phyloP scores from a whole-genome alignment of 2,329 filamentous ascomycete species.

The Capronia epimyces region DNA sequence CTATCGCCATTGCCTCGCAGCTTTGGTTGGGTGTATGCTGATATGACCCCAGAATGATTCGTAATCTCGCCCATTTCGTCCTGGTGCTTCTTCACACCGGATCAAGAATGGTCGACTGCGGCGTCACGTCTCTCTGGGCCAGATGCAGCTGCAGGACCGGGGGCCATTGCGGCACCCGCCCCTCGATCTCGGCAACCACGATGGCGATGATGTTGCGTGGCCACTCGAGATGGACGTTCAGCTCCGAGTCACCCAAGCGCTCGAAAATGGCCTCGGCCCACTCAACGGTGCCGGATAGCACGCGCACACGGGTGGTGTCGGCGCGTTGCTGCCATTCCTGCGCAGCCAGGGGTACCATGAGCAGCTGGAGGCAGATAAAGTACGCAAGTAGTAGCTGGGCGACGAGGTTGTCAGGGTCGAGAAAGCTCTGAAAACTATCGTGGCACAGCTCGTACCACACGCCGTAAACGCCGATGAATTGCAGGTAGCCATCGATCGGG shows the following conservation, averaged over 20 bases:
- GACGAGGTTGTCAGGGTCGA: slow-evolving; percentile 39
- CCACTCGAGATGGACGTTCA: slow-evolving; percentile 23
- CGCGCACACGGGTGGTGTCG: slow-evolving; percentile 12
- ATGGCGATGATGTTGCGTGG: slow-evolving; percentile 16
- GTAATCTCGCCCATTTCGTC: too few relatives aligned
- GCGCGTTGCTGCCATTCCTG: slow-evolving; percentile 30
- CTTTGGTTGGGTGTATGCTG: too few relatives aligned
- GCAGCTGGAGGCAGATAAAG: slow-evolving; percentile 44
- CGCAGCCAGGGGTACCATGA: slow-evolving; percentile 40
- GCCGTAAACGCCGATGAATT: slow-evolving; percentile 41
- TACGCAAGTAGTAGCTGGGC: slow-evolving; percentile 44
- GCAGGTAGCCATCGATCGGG: slow-evolving; percentile 35
- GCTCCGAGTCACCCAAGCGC: slow-evolving; percentile 29
- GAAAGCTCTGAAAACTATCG: slow-evolving; percentile 41
- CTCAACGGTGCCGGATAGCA: slow-evolving; percentile 31
- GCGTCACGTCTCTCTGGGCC: slow-evolving; percentile 11
- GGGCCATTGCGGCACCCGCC: slow-evolving; percentile 17
- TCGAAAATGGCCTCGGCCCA: slow-evolving; percentile 39
- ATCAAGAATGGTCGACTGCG: slow-evolving; percentile 18
- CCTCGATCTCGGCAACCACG: slow-evolving; percentile 25
- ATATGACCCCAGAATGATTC: too few relatives aligned
- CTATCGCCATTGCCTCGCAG: too few relatives aligned
- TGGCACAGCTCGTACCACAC: slow-evolving; percentile 39
- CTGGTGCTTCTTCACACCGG: too few relatives aligned
- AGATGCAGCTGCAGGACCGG: slow-evolving; percentile 24